Percentiles rank a stretch among this genome's conserved stretches.
These are phyloP conservation scores for Tulasnella sp. DNA, from an alignment of 768 basidiomycete genomes.

Conservation along the genomic window DNA sequence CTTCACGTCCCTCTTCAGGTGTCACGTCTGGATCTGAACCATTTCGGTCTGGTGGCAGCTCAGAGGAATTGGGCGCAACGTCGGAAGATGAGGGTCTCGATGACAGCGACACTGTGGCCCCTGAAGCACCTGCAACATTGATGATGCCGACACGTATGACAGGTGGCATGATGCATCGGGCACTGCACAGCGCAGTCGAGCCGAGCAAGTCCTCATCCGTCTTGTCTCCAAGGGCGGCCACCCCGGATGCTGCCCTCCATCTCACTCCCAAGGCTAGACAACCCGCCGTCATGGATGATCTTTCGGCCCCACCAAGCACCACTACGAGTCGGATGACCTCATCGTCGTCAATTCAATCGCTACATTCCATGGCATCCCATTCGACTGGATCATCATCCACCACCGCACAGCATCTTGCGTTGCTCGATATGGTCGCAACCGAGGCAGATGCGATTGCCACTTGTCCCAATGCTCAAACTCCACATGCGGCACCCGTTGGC, in stretches of 20 bases:
- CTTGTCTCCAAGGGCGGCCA: background rate
- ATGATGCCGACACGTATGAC: background rate
- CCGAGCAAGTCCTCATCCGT: background rate
- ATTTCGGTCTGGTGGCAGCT: background rate
- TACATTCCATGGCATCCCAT: background rate
- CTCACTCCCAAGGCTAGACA: conserved; percentile 9
- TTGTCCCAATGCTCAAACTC: background rate
- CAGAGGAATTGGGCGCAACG: background rate
- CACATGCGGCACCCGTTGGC: background rate
- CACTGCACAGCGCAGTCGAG: background rate
- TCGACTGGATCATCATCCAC: background rate
- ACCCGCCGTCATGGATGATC: background rate
- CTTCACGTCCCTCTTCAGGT: background rate
- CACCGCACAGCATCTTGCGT: conserved; percentile 5
- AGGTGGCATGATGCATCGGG: conserved; percentile 8
- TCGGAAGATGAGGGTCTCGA: background rate
- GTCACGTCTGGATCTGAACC: background rate
- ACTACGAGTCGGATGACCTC: background rate
- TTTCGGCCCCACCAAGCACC: background rate
- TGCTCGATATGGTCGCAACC: conserved; percentile 14
- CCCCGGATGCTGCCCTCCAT: background rate
- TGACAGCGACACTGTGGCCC: background rate
- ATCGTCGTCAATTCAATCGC: background rate
- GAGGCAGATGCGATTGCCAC: conserved; percentile 7
- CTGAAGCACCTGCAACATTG: conserved; percentile 7